These are phyloP conservation scores for Ophioceras dolichostomum DNA, from an alignment of 2,329 filamentous ascomycete species.

Conservation along the genomic window DNA sequence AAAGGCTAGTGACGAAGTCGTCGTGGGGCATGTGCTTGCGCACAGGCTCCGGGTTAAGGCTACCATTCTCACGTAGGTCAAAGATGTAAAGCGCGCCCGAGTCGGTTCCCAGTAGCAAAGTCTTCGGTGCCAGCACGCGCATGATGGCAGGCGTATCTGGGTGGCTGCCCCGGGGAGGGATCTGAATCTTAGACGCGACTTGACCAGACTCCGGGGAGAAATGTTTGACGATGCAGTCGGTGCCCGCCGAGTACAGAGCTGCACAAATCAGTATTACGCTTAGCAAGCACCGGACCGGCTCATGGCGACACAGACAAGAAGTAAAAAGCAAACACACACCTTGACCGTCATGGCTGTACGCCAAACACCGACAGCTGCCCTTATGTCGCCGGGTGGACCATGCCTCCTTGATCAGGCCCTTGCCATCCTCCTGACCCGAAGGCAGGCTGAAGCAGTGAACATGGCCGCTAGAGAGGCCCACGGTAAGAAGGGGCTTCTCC, in stretches of 20 bases:
- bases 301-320: no score
- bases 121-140: constrained; percentile 76
- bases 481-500: constrained; percentile 68
- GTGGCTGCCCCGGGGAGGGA: constrained; percentile 45
- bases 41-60: constrained; percentile 50
- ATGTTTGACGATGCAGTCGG: constrained; percentile 40
- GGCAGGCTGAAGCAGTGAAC: constrained; percentile 74
- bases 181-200: constrained; percentile 70
- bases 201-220: constrained; percentile 42
- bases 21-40: constrained; percentile 80
- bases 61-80: constrained; percentile 56
- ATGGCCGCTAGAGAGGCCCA: constrained; percentile 75
- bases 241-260: constrained; percentile 54
- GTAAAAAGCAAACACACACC: no score
- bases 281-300: no score
- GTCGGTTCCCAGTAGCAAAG: constrained; percentile 80
- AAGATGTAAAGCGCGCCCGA: constrained; percentile 80
- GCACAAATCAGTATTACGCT: no score
- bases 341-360: constrained; percentile 67
- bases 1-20: constrained; percentile 85
- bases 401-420: constrained; percentile 63
- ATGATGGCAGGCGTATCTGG: constrained; percentile 67
- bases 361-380: constrained; percentile 77
- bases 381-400: constrained; percentile 90
- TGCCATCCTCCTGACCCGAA: constrained; percentile 47